Evolutionary conservation across 768 basidiomycete genomes (phyloP).

Genomic region (Psilocybe azurescens): DNA sequence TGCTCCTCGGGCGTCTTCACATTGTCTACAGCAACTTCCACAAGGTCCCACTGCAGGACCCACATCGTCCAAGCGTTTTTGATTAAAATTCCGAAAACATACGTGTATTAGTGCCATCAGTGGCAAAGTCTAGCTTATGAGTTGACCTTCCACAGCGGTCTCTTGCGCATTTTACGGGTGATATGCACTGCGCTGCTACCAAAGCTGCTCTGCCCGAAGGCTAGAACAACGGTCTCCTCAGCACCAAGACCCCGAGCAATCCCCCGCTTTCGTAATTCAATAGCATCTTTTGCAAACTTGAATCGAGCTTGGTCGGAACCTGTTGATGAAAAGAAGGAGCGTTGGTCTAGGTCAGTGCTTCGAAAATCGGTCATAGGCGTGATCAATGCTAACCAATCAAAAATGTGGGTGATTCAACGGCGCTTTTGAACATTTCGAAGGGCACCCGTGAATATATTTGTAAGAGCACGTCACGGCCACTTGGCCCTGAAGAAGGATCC

Average conservation of each 20-base stretch:
- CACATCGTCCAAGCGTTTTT: constrained; percentile 17
- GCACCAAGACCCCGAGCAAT: constrained; percentile 71
- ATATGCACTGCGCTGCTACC: constrained; percentile 83
- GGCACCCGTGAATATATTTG: constrained; percentile 81
- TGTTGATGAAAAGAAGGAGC: constrained; percentile 32
- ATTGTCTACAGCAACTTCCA: background rate
- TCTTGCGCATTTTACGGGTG: constrained; percentile 86
- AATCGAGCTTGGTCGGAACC: constrained; percentile 88
- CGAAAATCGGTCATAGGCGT: background rate
- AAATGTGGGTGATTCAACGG: constrained; percentile 80
- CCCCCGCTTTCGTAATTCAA: constrained; percentile 83
- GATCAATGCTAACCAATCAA: constrained; percentile 63
- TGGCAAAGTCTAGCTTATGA: constrained; percentile 47
- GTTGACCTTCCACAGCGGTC: constrained; percentile 82
- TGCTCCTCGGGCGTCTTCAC: background rate
- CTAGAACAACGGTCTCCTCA: constrained; percentile 92
- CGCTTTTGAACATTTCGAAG: constrained; percentile 87
- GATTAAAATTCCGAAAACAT: background rate
- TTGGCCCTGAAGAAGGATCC: constrained; percentile 46
- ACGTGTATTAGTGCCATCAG: background rate
- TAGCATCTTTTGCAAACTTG: constrained; percentile 90
- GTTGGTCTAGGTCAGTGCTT: constrained; percentile 20
- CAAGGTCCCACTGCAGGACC: background rate
- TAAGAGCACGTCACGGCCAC: constrained; percentile 72
- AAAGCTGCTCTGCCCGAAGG: constrained; percentile 76